Conservation (phyloP, 495 filamentous ascomycete species). For the Penicillium simplicissimum region DNA sequence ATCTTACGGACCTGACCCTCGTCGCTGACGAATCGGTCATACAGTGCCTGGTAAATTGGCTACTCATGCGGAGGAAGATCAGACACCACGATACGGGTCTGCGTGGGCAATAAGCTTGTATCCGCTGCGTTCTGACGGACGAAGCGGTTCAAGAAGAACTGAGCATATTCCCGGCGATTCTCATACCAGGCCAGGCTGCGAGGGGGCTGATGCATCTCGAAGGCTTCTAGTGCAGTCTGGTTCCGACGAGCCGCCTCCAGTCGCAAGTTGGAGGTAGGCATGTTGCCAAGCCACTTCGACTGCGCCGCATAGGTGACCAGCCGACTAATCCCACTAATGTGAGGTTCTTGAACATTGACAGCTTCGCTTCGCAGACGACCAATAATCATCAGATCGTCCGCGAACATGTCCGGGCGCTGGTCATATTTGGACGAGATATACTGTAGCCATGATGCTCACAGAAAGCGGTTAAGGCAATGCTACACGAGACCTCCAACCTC, state of each 20-base stretch:
- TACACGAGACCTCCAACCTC: too few species aligned
- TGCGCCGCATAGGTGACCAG: slow-evolving; percentile 88
- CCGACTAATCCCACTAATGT: slow-evolving; percentile 85
- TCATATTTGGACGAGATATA: slow-evolving; percentile 99
- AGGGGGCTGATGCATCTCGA: slow-evolving; percentile 44
- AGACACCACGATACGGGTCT: slow-evolving; percentile 40
- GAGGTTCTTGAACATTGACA: slow-evolving; percentile 82
- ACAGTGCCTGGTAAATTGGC: slow-evolving; percentile 49
- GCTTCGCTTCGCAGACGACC: slow-evolving; percentile 80
- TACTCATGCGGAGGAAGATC: slow-evolving; percentile 42
- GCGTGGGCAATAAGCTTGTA: slow-evolving; percentile 44
- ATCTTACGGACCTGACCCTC: slow-evolving; percentile 42
- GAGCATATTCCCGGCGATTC: slow-evolving; percentile 49
- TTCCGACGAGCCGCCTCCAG: slow-evolving; percentile 25
- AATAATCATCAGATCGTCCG: slow-evolving; percentile 82
- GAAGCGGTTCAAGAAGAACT: slow-evolving; percentile 55
- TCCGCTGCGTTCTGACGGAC: slow-evolving; percentile 53
- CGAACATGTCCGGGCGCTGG: slow-evolving; percentile 98
- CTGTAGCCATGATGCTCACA: slow-evolving; percentile 38
- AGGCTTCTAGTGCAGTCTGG: slow-evolving; percentile 45
- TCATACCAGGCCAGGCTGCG: slow-evolving; percentile 54
- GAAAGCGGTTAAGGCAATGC: too few species aligned
- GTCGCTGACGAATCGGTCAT: slow-evolving; percentile 42
- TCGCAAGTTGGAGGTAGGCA: slow-evolving; percentile 36
- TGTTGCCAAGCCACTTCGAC: slow-evolving; percentile 81